A percentile compares a stretch with the other conserved stretches of the same genome.
Conservation (phyloP, 805 yeast genomes). For the Yamadazyma nakazawae region DNA sequence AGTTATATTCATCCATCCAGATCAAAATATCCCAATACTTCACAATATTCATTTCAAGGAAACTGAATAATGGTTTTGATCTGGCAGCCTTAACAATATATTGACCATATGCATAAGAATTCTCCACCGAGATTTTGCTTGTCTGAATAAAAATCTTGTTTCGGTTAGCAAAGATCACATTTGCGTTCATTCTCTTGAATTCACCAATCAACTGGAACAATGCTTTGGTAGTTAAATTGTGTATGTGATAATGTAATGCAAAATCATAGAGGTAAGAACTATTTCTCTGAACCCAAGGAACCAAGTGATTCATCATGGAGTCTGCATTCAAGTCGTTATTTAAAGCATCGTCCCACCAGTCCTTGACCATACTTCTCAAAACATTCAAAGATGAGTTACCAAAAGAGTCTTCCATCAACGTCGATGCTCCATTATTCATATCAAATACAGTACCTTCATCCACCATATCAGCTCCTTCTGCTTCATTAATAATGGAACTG, state of each 20-base stretch:
- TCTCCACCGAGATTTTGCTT: slow-evolving; percentile 71
- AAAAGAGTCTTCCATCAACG: slow-evolving; percentile 80
- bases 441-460: slow-evolving; percentile 40
- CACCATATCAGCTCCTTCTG: slow-evolving; percentile 79
- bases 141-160: slow-evolving; percentile 73
- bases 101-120: slow-evolving; percentile 87
- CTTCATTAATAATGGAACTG: slow-evolving; percentile 78
- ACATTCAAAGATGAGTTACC: slow-evolving; percentile 70
- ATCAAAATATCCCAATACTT: slow-evolving; percentile 90
- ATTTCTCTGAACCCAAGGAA: slow-evolving; percentile 81
- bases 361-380: slow-evolving; percentile 70
- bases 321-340: slow-evolving; percentile 70
- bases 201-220: slow-evolving; percentile 77
- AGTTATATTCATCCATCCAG: slow-evolving; percentile 93
- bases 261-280: slow-evolving; percentile 74
- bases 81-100: slow-evolving; percentile 75
- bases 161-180: slow-evolving; percentile 75
- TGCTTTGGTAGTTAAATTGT: slow-evolving; percentile 79
- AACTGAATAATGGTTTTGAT: slow-evolving; percentile 77
- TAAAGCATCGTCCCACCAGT: slow-evolving; percentile 93
- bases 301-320: slow-evolving; percentile 73
- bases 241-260: slow-evolving; percentile 79
- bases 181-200: slow-evolving; percentile 74
- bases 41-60: slow-evolving; percentile 67
- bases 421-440: slow-evolving; percentile 39